Conservation (phyloP, 1,284 basidiomycete genomes). For the Ceratobasidium sp. region DNA sequence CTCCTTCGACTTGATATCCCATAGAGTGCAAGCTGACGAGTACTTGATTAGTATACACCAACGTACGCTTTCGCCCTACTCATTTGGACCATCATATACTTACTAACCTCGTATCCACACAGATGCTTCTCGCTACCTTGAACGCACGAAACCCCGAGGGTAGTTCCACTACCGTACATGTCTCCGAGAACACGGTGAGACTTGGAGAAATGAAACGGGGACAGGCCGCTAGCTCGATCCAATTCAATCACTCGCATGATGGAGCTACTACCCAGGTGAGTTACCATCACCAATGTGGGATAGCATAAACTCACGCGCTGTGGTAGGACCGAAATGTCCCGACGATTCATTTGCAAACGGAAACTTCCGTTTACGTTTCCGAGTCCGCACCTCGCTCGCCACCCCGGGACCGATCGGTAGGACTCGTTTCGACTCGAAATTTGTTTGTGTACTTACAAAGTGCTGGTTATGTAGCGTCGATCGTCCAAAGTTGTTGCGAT, state of each 20-base stretch:
- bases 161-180: constrained; percentile 5
- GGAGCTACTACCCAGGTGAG: not conserved
- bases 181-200: constrained; percentile 6
- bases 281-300: too few species aligned
- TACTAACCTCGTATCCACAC: not conserved
- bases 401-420: too few species aligned
- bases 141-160: constrained; percentile 1
- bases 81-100: not conserved
- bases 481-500: too few species aligned
- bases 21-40: not conserved
- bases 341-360: too few species aligned
- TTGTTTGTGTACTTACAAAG: too few species aligned
- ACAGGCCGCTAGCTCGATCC: not conserved
- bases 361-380: too few species aligned
- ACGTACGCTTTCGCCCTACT: not conserved
- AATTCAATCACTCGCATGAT: not conserved
- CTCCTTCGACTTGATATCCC: constrained; percentile 5
- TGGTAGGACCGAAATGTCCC: too few species aligned
- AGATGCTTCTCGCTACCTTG: constrained; percentile 25
- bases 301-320: too few species aligned
- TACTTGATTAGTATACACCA: not conserved
- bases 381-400: too few species aligned
- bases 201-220: not conserved
- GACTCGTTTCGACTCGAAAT: too few species aligned
- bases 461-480: too few species aligned